phyloP scores from a whole-genome alignment of 768 basidiomycete genomes.

The Leccinum subtestaceum region DNA sequence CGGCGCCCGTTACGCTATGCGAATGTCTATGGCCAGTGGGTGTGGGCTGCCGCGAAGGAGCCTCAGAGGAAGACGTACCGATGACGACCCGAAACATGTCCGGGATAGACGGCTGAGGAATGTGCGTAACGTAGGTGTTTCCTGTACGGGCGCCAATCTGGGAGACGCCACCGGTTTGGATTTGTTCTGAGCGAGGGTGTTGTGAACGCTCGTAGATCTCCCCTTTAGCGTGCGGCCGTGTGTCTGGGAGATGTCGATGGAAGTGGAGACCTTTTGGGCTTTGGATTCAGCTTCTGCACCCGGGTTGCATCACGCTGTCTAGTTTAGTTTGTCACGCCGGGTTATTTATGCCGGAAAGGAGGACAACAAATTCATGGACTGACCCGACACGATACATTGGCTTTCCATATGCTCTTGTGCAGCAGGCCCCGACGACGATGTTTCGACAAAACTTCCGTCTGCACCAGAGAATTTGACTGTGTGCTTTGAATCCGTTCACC shows the following conservation, averaged over 20 bases:
- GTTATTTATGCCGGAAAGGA: constrained; percentile 1
- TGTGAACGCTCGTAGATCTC: too few relatives aligned
- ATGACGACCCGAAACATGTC: constrained; percentile 40
- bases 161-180: too few relatives aligned
- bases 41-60: constrained; percentile 28
- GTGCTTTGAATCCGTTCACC: too few relatives aligned
- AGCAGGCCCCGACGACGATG: constrained; percentile 62
- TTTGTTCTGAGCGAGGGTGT: too few relatives aligned
- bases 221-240: too few relatives aligned
- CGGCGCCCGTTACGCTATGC: constrained; percentile 73
- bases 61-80: constrained; percentile 32
- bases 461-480: too few relatives aligned
- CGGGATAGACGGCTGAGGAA: constrained; percentile 82
- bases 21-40: constrained; percentile 64
- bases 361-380: constrained; percentile 29
- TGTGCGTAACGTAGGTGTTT: too few relatives aligned
- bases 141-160: too few relatives aligned
- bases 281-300: too few relatives aligned
- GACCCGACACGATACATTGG: constrained; percentile 81
- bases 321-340: too few relatives aligned
- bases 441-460: constrained; percentile 78
- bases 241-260: too few relatives aligned
- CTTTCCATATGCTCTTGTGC: constrained; percentile 73
- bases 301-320: constrained; percentile 64
- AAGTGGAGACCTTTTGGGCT: too few relatives aligned